phyloP scores from a whole-genome alignment of 1,139 yeast species.

The Magnusiomyces clavatus region DNA sequence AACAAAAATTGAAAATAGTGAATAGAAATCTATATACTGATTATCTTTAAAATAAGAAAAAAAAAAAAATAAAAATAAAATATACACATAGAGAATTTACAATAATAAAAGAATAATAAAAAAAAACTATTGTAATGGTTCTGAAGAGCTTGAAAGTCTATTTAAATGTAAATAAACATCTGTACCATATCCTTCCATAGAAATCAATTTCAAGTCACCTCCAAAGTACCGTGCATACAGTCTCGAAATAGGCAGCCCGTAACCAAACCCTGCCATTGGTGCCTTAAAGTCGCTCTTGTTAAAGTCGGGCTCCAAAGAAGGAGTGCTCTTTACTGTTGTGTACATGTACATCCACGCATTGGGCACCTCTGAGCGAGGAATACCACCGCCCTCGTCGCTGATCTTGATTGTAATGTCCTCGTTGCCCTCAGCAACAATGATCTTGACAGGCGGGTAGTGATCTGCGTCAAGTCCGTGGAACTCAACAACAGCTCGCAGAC shows the following conservation, averaged over 20 bases:
- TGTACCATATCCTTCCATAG: constrained; percentile 94
- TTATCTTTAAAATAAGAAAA: no score
- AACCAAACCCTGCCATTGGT: constrained; percentile 94
- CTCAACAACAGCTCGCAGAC: constrained; percentile 79
- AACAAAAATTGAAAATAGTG: no score
- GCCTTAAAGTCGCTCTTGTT: constrained; percentile 56
- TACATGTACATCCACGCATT: constrained; percentile 87
- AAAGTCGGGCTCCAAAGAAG: constrained; percentile 53
- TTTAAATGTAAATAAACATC: constrained; percentile 85
- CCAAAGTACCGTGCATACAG: constrained; percentile 86
- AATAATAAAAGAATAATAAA: neutral
- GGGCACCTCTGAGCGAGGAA: constrained; percentile 77
- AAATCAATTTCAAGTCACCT: constrained; percentile 77
- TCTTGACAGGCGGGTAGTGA: constrained; percentile 74
- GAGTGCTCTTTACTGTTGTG: constrained; percentile 76
- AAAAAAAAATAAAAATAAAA: neutral
- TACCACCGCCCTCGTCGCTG: constrained; percentile 93
- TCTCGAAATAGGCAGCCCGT: constrained; percentile 81
- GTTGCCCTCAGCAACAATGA: constrained; percentile 82
- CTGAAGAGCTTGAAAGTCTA: constrained; percentile 42
- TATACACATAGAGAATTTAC: neutral
- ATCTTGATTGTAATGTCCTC: constrained; percentile 92
- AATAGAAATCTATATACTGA: no score
- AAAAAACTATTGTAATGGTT: constrained; percentile 34
- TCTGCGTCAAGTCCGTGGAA: constrained; percentile 51